Evolutionary conservation across 2,329 filamentous ascomycete species (phyloP).

Genomic region (Sclerotinia subarctica): DNA sequence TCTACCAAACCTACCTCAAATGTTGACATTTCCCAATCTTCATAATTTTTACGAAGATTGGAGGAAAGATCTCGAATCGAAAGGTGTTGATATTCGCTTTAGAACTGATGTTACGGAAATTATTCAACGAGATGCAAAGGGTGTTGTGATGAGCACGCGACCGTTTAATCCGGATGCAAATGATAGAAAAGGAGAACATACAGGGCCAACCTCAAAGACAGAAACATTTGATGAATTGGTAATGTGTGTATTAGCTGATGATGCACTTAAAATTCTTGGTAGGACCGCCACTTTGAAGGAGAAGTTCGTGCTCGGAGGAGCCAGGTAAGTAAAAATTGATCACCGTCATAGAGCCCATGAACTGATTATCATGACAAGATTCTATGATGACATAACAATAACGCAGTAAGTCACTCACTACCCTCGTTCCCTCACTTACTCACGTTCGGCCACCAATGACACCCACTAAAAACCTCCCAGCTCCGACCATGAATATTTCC

Average conservation of each 20-base stretch:
- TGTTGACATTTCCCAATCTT: constrained; percentile 65
- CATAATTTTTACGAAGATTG: constrained; percentile 59
- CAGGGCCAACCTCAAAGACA: constrained; percentile 42
- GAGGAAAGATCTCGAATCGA: constrained; percentile 51
- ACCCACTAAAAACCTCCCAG: background rate
- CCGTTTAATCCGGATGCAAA: constrained; percentile 48
- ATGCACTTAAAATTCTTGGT: constrained; percentile 58
- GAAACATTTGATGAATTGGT: constrained; percentile 65
- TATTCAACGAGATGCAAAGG: constrained; percentile 48
- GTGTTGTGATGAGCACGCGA: constrained; percentile 49
- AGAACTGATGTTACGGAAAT: constrained; percentile 55
- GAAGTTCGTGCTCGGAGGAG: constrained; percentile 65
- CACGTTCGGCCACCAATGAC: background rate
- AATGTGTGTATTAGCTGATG: constrained; percentile 63
- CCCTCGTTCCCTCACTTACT: too few relatives aligned
- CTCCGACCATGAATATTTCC: constrained; percentile 62
- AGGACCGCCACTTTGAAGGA: constrained; percentile 58
- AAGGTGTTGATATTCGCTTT: constrained; percentile 55
- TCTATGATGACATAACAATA: constrained; percentile 68
- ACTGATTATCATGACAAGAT: constrained; percentile 31
- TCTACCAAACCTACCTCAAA: constrained; percentile 57
- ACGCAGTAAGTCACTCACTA: constrained; percentile 48
- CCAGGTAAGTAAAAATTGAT: too few relatives aligned
- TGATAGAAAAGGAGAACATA: constrained; percentile 43
- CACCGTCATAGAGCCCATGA: too few relatives aligned